Conservation (phyloP, 805 yeast genomes). For the Zygosaccharomyces pseudorouxii region DNA sequence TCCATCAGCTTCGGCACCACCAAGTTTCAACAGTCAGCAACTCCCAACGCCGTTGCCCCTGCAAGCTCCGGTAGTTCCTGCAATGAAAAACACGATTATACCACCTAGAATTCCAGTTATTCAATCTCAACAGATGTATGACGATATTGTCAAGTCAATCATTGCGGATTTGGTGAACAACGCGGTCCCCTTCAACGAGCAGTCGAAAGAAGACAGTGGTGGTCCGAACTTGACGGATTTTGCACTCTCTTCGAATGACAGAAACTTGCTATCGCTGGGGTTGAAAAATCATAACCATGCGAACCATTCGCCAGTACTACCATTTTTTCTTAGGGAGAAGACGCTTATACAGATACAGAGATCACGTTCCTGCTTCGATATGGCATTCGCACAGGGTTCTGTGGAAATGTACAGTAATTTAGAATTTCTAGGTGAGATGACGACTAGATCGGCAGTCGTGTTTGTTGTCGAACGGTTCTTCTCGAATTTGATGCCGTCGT, state of each 20-base stretch:
- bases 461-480: constrained; percentile 63
- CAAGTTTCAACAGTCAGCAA: constrained; percentile 1
- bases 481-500: constrained; percentile 47
- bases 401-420: constrained; percentile 40
- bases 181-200: constrained; percentile 23
- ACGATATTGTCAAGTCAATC: constrained; percentile 25
- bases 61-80: constrained; percentile 3
- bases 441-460: constrained; percentile 51
- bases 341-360: constrained; percentile 49
- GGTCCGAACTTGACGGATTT: constrained; percentile 28
- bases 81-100: constrained; percentile 5
- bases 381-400: constrained; percentile 28
- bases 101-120: constrained; percentile 8
- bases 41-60: not conserved
- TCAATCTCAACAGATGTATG: constrained; percentile 21
- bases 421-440: constrained; percentile 53
- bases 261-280: constrained; percentile 24
- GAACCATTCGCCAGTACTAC: constrained; percentile 13
- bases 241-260: constrained; percentile 28
- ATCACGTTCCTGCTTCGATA: constrained; percentile 57
- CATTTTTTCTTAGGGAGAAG: constrained; percentile 34
- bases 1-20: constrained; percentile 6
- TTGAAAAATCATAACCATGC: constrained; percentile 16
- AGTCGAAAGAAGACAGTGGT: constrained; percentile 18
- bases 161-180: constrained; percentile 26